Conservation (phyloP, 306 rosid genomes). For the Quercus suber region DNA sequence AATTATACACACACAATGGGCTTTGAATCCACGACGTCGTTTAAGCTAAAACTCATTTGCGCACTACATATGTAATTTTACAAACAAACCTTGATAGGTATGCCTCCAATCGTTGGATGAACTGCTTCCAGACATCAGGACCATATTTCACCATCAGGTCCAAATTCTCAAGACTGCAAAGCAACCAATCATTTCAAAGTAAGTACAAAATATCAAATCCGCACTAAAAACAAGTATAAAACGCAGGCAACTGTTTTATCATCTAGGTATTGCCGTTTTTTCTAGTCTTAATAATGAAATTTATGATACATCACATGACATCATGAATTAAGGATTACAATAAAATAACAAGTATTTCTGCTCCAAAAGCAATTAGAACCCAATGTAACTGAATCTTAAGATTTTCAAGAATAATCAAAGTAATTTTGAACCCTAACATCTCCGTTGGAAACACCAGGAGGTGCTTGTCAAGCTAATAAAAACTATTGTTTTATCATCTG, state of each 20-base stretch:
- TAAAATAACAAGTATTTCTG: not conserved
- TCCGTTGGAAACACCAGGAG: too few species aligned
- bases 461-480: too few species aligned
- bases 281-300: slow-evolving; percentile 1
- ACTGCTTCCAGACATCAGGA: slow-evolving; percentile 81
- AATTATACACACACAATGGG: too few species aligned
- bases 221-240: not conserved
- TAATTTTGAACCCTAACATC: too few species aligned
- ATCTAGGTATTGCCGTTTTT: slow-evolving; percentile 4
- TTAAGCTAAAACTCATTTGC: too few species aligned
- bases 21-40: too few species aligned
- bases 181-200: slow-evolving; percentile 11
- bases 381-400: not conserved
- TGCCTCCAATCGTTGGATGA: slow-evolving; percentile 72
- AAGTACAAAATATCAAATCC: slow-evolving; percentile 1
- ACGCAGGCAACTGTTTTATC: not conserved
- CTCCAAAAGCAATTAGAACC: not conserved
- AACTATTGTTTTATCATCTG: too few species aligned
- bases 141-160: slow-evolving; percentile 82
- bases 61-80: not conserved
- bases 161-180: slow-evolving; percentile 82
- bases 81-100: slow-evolving; percentile 65
- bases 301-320: not conserved
- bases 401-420: not conserved
- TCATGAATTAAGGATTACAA: not conserved